Evolutionary conservation across 2,329 filamentous ascomycete species (phyloP), one percentile per base, ranked within the genome.

Genomic region (Lachnellula arida): DNA sequence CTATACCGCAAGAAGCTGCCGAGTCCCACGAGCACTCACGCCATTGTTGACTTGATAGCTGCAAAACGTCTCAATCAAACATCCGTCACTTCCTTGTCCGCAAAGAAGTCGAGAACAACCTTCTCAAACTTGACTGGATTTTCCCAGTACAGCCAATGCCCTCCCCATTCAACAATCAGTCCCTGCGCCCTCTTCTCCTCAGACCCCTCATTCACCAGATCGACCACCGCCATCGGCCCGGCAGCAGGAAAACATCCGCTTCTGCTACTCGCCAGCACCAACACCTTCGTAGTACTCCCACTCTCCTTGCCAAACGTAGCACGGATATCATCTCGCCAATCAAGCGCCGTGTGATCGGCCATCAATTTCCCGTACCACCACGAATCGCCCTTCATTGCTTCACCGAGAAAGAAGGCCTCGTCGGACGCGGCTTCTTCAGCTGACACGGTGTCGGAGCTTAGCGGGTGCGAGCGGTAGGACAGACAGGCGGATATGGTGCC

Each of bases 121-220:
- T 53, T 51, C 48, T 65, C 57, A 54, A 70, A 70, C 47, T 46
- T 61, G 54, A 55, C 58, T 14, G 63, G 61, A 53, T 67, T 55
- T 55, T 70, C 68, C 65, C 66, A 70, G 52, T 70, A 70, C 51
- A 67, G 65, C 68, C 68, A 70, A 61, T 70, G 68, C 1, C 68
- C 68, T 32, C 68, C 68, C 63, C 67, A 69, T 42, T 61, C 54
- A 12, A 67, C 66, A 9, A 63, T 61, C 12, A 63, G 51, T 2
- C 67, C 67, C 12, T 39, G 57, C n/a, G 65, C 66, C 40, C 37
- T 61, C 5, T 15, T 35, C 22, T 51, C 40, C 35, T 46, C 44
- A 12, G 32, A 35, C 9, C 48, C 58, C 15, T 55, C 57, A 53
- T 68, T 68, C 1, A 69, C 56, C 11, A 66, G 58, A 8, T 63